Base-by-base conservation (phyloP, 1,284 basidiomycete species). In the Microbotryomycetes sp. region DNA sequence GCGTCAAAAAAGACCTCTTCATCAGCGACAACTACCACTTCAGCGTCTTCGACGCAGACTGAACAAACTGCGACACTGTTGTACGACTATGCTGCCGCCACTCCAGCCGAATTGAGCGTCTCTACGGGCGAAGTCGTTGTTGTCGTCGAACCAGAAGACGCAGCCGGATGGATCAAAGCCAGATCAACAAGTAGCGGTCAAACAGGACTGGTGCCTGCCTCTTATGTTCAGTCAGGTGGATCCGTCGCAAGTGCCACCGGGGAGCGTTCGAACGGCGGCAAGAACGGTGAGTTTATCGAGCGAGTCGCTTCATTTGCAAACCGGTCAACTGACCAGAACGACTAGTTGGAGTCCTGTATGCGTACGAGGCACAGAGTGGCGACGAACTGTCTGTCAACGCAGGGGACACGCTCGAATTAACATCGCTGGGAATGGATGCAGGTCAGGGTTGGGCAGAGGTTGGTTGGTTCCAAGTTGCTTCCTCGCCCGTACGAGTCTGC, bases 81-180 rank as follows among this genome's bases (percentile, higher is more conserved):
- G 16, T 91, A 86, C 72, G 81, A 83, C 70, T 90, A 85, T 72
- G 76, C 76, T 15, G 81, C 87, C 26, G 83, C 85, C 16, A 88
- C 86, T 24, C 82, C 86, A 46, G 88, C 86, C 68, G 88, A 90
- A 73, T 74, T 90, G 50, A 79, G 75, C 49, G 81, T 88, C 28
- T 77, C 79, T 50, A 85, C 87, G 85, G 85, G 83, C 31, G 71
- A 75, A 41, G 73, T 68, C 0, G 85, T 90, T 16, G 77, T 78
- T 62, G 78, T 91, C 26, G 67, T 87, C 2, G 86, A 88, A 70
- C 79, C 82, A 59, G 87, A 90, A 69, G 88, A 90, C 70, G 87
- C 85, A 5, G 87, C 86, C 15, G 88, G 88, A 3, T 90, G 88
- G 88, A 81, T 86, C n/a, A 90, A 89, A 73, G 85, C 89, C 6